phyloP scores from a whole-genome alignment of 495 filamentous ascomycete species.

The Polyplosphaeria fusca region DNA sequence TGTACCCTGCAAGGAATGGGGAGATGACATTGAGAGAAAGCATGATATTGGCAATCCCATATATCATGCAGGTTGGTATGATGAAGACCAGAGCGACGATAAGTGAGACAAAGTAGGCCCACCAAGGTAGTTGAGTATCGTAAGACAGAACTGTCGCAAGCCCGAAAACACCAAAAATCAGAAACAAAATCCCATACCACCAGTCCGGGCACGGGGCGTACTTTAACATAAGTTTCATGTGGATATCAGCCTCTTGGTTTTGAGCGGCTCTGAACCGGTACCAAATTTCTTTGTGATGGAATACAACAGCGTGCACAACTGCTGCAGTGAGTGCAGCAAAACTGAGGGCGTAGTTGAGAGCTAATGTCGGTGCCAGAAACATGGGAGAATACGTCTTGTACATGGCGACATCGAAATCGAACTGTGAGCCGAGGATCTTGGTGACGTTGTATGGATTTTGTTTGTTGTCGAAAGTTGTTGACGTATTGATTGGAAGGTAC shows the following conservation, averaged over 20 bases:
- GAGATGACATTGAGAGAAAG: constrained; percentile 45
- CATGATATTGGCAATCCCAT: constrained; percentile 35
- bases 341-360: constrained; percentile 72
- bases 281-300: constrained; percentile 70
- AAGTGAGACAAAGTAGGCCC: constrained; percentile 34
- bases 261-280: constrained; percentile 50
- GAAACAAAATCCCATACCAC: constrained; percentile 57
- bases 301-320: constrained; percentile 65
- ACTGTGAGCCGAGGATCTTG: constrained; percentile 66
- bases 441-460: constrained; percentile 73
- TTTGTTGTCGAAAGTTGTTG: constrained; percentile 57
- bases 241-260: constrained; percentile 63
- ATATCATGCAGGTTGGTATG: constrained; percentile 36
- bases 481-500: constrained; percentile 28
- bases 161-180: constrained; percentile 51
- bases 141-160: constrained; percentile 54
- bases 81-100: constrained; percentile 23
- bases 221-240: constrained; percentile 59
- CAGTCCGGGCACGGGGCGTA: constrained; percentile 59
- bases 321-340: constrained; percentile 72
- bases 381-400: constrained; percentile 74
- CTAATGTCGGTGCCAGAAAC: constrained; percentile 76
- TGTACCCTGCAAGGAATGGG: constrained; percentile 42
- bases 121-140: constrained; percentile 48
- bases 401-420: constrained; percentile 62